Conservation (phyloP, 139 green algal species). For the Picochlorum costavermella region DNA sequence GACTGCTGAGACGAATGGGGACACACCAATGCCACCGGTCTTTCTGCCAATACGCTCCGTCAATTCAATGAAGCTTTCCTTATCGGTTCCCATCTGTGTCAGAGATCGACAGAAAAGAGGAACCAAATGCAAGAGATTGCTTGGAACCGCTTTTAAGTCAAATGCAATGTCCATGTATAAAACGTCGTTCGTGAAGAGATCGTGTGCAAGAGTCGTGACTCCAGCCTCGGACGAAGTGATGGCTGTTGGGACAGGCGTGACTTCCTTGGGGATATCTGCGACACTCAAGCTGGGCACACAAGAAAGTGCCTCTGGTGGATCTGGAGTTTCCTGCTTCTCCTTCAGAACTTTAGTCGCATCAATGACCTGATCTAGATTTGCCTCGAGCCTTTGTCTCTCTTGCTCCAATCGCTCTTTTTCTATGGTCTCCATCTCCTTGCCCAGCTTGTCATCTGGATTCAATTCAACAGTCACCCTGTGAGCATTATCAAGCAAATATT, state of each 20-base stretch:
- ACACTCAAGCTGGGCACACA: slow-evolving; percentile 79
- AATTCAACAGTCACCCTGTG: slow-evolving; percentile 83
- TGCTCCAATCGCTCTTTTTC: slow-evolving; percentile 56
- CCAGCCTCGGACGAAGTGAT: slow-evolving; percentile 34
- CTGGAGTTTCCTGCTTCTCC: slow-evolving; percentile 88
- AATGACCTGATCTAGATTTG: slow-evolving; percentile 39
- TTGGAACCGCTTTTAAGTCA: slow-evolving; percentile 60
- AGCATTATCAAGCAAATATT: slow-evolving; percentile 84
- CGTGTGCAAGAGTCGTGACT: slow-evolving; percentile 79
- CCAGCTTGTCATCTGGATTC: slow-evolving; percentile 59
- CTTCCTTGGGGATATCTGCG: slow-evolving; percentile 79
- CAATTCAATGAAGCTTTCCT: slow-evolving; percentile 86
- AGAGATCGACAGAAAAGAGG: slow-evolving; percentile 91
- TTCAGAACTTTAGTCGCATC: slow-evolving; percentile 72
- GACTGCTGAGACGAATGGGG: slow-evolving; percentile 64
- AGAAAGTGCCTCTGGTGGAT: slow-evolving; percentile 74
- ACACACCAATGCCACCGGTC: slow-evolving; percentile 88
- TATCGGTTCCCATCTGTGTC: slow-evolving; percentile 80
- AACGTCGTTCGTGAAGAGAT: slow-evolving; percentile 98
- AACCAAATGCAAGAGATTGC: slow-evolving; percentile 83
- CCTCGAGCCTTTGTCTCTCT: slow-evolving; percentile 1
- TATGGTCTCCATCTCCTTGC: slow-evolving; percentile 49
- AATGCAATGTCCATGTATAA: slow-evolving; percentile 86
- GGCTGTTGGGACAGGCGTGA: slow-evolving; percentile 69
- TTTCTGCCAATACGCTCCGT: slow-evolving; percentile 94